A percentile compares a stretch with the other conserved stretches of the same genome.
phyloP scores from a whole-genome alignment of 139 green algal species.

The Micractinium sp. region DNA sequence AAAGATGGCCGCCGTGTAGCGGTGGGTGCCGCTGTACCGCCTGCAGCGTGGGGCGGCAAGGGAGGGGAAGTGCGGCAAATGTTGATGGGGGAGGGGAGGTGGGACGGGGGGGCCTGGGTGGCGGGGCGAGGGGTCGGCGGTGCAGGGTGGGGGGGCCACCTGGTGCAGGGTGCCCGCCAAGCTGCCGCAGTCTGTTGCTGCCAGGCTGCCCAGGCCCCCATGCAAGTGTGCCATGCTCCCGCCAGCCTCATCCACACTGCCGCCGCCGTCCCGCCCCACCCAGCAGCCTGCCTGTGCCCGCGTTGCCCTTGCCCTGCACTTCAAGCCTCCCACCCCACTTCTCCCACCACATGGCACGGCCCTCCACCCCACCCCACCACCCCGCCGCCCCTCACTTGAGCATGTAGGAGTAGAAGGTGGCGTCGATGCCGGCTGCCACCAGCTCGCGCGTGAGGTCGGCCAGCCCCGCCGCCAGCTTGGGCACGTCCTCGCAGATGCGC shows the following conservation, averaged over 20 bases:
- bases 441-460: slow-evolving; percentile 62
- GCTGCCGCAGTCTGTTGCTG: neutral
- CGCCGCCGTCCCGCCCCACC: too few relatives aligned
- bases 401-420: slow-evolving; percentile 66
- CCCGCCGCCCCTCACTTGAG: slow-evolving; percentile 36
- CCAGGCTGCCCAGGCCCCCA: neutral
- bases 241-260: too few relatives aligned
- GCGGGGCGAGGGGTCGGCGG: too few relatives aligned
- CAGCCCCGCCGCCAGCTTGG: slow-evolving; percentile 59
- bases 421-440: slow-evolving; percentile 58
- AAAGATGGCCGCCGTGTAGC: slow-evolving; percentile 72
- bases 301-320: too few relatives aligned
- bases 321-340: too few relatives aligned
- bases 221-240: too few relatives aligned
- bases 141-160: too few relatives aligned
- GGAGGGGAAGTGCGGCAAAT: neutral
- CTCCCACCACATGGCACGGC: too few relatives aligned
- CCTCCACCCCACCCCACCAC: neutral
- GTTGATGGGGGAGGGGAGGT: neutral
- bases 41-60: neutral
- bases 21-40: slow-evolving; percentile 68
- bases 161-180: too few relatives aligned
- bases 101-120: neutral
- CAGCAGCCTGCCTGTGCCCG: too few relatives aligned
- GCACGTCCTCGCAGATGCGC: slow-evolving; percentile 78